Evolutionary conservation across 768 basidiomycete genomes (phyloP).

Genomic region (Xerocomellus amylosporus): DNA sequence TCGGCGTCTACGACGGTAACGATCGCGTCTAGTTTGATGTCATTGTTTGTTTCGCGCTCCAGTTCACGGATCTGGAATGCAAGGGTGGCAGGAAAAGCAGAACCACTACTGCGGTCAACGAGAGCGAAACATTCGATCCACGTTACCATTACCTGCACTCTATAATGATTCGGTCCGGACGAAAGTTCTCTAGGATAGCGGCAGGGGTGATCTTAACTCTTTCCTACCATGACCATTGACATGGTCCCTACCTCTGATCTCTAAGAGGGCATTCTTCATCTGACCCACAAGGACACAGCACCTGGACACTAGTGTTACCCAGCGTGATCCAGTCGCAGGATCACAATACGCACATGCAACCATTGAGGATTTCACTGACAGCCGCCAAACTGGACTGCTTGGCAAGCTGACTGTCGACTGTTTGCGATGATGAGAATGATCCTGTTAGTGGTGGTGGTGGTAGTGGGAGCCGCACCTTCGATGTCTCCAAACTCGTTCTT

Average conservation of each 20-base stretch:
- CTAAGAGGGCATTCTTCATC: conserved; percentile 86
- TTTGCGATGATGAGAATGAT: conserved; percentile 2
- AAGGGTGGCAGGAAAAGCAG: conserved; percentile 92
- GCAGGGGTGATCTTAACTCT: not conserved
- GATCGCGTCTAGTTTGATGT: conserved; percentile 84
- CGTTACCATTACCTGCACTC: conserved; percentile 75
- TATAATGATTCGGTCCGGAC: conserved; percentile 89
- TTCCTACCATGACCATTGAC: not conserved
- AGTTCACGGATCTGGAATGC: conserved; percentile 93
- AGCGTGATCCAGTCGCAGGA: not conserved
- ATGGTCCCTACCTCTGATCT: conserved; percentile 71
- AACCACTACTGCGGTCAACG: conserved; percentile 54
- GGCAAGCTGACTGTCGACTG: conserved; percentile 90
- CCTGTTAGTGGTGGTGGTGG: not conserved
- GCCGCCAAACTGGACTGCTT: conserved; percentile 79
- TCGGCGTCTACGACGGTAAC: conserved; percentile 89
- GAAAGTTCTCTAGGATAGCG: conserved; percentile 61
- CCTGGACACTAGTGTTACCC: conserved; percentile 39
- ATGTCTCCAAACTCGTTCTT: conserved; percentile 98
- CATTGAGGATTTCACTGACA: conserved; percentile 92
- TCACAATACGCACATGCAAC: conserved; percentile 70
- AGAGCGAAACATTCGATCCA: not conserved
- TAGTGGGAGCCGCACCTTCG: conserved; percentile 62
- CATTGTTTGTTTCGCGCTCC: conserved; percentile 71
- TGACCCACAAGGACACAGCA: conserved; percentile 94